Base-by-base conservation (phyloP, 2,329 filamentous ascomycete genomes). In the Chrysosporium queenslandicum region DNA sequence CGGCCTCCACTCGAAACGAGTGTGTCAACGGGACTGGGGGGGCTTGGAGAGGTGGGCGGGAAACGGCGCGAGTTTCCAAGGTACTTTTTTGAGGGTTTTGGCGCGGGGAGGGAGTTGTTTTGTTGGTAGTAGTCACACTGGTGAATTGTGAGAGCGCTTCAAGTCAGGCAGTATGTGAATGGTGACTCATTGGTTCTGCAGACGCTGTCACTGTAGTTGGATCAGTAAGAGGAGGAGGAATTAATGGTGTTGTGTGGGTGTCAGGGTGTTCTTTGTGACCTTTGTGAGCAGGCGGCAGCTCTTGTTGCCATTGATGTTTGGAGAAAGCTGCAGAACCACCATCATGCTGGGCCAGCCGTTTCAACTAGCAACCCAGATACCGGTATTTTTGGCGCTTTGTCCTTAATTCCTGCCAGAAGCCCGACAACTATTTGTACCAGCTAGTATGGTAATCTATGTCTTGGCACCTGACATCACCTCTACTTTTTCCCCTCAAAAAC, bases 381-480 rank as follows among this genome's bases (percentile, higher is more conserved):
- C 46, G 8, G 34, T 18, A 27, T 2, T 37, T 51, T 25, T 37
- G 9, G 6, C 3, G 16, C 2, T 39, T 4, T 18, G 32, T 12
- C 6, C 16, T 21, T 7, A 30, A 11, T 16, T 2, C 3, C 16
- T 11, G 9, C 23, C 23, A n/a, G 27, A 16, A 34, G 9, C 18
- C 18, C n/a, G 2, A 9, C 18, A 2, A 16, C 34, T 16, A 11
- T 27, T 2, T 29, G 49, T 43, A 43, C 20, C 16, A n/a, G 3
- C 27, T n/a, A 12, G 40, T 40, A 49, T 20, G 5, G 46, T 49
- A 41, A 21, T 36, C 21, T 12, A 21, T 21, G 3, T 49, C 46
- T 49, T 49, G 46, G 36, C 46, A 20, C 14, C 25, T 49, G 46
- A 49, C 46, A 49, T 49, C 46, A 49, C 46, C 32, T 9, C 4